Percentiles rank a stretch among this genome's conserved stretches.
Conservation (phyloP, 768 basidiomycete species). For the Termitomyces sp. region DNA sequence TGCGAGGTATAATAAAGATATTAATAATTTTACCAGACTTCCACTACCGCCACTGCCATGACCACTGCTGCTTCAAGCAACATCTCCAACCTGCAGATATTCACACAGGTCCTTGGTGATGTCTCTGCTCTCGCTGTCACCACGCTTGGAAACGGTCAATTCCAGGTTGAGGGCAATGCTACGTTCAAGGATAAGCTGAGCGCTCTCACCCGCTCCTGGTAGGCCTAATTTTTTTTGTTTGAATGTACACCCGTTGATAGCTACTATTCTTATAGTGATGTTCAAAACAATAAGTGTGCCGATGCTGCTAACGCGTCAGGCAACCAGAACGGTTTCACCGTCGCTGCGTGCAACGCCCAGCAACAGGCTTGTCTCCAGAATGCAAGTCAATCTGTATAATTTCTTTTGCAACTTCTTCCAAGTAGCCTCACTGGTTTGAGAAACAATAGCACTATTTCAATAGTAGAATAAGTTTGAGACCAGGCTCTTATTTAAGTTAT, state of each 20-base stretch:
- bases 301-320: slow-evolving; percentile 51
- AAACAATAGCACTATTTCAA: slow-evolving; percentile 3
- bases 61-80: slow-evolving; percentile 7
- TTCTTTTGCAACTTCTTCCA: background rate
- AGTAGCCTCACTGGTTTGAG: background rate
- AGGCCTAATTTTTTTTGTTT: background rate
- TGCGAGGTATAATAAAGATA: background rate
- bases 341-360: slow-evolving; percentile 42
- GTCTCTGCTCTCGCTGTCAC: slow-evolving; percentile 44
- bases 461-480: slow-evolving; percentile 16
- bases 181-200: slow-evolving; percentile 40
- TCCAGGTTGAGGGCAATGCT: slow-evolving; percentile 47
- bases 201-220: slow-evolving; percentile 50
- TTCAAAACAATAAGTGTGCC: slow-evolving; percentile 59
- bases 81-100: slow-evolving; percentile 28
- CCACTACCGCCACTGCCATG: slow-evolving; percentile 11
- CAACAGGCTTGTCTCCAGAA: slow-evolving; percentile 36
- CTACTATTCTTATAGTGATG: slow-evolving; percentile 34
- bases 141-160: slow-evolving; percentile 35
- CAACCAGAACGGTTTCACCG: slow-evolving; percentile 44
- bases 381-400: slow-evolving; percentile 6
- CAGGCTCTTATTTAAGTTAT: too few relatives aligned
- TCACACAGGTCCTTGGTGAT: slow-evolving; percentile 46
- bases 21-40: slow-evolving; percentile 1
- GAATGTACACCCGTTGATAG: background rate